phyloP scores from a whole-genome alignment of 73 alveolate genomes.

The Paraurostyla sp. region DNA sequence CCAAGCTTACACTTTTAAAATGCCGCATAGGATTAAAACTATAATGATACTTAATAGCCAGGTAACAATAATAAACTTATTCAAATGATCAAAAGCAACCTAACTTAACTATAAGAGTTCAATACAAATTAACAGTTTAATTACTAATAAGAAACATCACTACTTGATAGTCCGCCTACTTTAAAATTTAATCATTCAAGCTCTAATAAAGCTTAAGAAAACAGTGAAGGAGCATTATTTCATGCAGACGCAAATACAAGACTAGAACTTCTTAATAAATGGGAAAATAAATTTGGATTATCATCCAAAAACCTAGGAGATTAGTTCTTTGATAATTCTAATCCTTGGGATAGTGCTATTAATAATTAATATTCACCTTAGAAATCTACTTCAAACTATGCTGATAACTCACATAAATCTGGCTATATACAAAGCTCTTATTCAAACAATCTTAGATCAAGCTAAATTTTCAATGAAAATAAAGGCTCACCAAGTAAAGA shows the following conservation, averaged over 20 bases:
- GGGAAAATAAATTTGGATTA: constrained; percentile 42
- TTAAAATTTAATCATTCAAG: background rate
- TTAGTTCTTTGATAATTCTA: background rate
- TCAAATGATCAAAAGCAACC: constrained; percentile 13
- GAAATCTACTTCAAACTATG: no score
- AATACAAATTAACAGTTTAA: background rate
- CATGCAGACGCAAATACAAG: constrained; percentile 44
- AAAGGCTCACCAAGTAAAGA: background rate
- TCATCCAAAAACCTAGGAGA: background rate
- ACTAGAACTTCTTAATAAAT: background rate
- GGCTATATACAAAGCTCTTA: no score
- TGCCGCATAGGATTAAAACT: no score
- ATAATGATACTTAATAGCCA: no score
- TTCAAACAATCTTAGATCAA: background rate
- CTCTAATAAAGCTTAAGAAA: background rate
- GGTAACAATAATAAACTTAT: constrained; percentile 4
- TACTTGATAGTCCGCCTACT: no score
- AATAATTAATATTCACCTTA: no score
- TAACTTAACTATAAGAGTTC: background rate
- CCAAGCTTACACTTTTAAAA: no score
- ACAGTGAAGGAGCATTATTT: background rate
- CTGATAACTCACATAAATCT: no score
- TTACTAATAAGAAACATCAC: no score
- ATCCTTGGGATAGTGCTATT: constrained; percentile 39
- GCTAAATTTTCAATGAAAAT: background rate